Evolutionary conservation across 352 stramenopile species (phyloP).

Genomic region (Pythium aphanidermatum): DNA sequence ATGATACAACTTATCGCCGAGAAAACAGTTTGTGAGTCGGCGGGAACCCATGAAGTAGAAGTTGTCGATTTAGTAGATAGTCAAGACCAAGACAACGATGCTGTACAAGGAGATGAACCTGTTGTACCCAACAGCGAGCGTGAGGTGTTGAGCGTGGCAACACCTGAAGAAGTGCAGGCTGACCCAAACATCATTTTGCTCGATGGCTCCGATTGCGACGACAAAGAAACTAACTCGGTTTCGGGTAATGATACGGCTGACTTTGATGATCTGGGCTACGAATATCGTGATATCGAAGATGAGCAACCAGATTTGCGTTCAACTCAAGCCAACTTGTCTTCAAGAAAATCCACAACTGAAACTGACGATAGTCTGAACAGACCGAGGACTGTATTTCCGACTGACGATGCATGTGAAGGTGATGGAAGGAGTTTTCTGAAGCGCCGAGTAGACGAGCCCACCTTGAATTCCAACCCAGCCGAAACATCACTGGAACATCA

Average conservation of each 20-base stretch:
- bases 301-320: no score
- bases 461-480: no score
- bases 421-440: not conserved
- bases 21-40: not conserved
- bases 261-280: no score
- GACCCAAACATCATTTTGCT: not conserved
- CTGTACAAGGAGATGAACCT: not conserved
- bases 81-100: not conserved
- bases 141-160: not conserved
- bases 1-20: slow-evolving; percentile 8
- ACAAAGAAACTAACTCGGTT: not conserved
- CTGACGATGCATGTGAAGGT: not conserved
- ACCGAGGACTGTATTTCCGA: no score
- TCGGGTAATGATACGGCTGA: not conserved
- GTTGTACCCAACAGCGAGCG: no score
- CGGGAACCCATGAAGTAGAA: not conserved
- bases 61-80: slow-evolving; percentile 12
- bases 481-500: slow-evolving; percentile 2
- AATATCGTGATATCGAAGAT: no score
- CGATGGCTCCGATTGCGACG: not conserved
- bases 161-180: not conserved
- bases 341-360: no score
- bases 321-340: no score
- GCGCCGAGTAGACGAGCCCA: no score
- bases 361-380: no score